Base-by-base conservation (phyloP, 2,329 filamentous ascomycete species). In the Claviceps maximensis region DNA sequence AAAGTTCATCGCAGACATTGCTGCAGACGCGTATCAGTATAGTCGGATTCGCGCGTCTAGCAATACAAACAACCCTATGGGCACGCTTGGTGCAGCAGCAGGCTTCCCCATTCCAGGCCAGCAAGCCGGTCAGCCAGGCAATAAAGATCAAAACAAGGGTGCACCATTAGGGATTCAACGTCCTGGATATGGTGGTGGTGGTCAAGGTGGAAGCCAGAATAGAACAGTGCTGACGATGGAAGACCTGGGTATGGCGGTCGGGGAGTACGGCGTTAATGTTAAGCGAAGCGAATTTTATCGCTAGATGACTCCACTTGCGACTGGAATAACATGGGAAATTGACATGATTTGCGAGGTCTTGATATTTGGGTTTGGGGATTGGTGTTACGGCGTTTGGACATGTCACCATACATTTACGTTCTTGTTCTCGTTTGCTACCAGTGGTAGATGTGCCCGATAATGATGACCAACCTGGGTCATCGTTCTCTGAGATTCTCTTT, bases 221-320 rank as follows among this genome's bases (percentile, higher is more conserved):
- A 79, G 89, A 58, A 96, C 93, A 19, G 91, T 98, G 53, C 75
- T 98, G 57, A 97, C 93, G 1, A 97, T 98, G 93, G 93, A 98
- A 71, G 93, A 98, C 68, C 69, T 98, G 62, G 93, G 93, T 17
- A 97, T 97, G 89, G 93, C 93, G 1, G 91, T 97, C 31, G 87
- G 87, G 33, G 93, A 98, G 74, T 98, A 97, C 66, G 93, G 93
- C 1, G 89, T 98, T 51, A 98, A 95, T 66, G 87, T 97, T 51
- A 97, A 95, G 80, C 79, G 93, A 58, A 90, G 91, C 64, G 93
- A 98, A 72, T 98, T 97, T 66, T 98, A 98, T 69, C 79, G 90
- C 62, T 96, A 52, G 42, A 36, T 27, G 31, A 17, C 13, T 3
- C 10, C 9, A 25, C 4, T 23, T 23, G 19, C 15, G 10, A 10